Conservation (phyloP, 331 rosid species). For the Cucumis variabilis region DNA sequence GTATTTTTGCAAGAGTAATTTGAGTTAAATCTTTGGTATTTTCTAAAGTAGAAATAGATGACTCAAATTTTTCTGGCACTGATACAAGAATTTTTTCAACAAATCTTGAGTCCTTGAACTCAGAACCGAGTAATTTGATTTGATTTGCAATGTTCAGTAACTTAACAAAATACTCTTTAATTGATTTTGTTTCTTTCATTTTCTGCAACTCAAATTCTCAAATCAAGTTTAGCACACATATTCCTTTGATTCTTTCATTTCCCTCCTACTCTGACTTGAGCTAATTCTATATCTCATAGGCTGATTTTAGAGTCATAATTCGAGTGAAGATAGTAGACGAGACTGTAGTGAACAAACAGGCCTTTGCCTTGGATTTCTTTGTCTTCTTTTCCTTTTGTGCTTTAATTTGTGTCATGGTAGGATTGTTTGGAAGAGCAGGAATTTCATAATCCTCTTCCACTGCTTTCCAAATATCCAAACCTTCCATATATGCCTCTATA, state of each 20-base stretch:
- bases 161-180: not conserved
- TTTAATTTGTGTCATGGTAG: not conserved
- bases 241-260: too few relatives aligned
- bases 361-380: not conserved
- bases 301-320: not conserved
- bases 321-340: not conserved
- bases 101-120: not conserved
- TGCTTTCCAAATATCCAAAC: too few relatives aligned
- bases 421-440: not conserved
- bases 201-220: too few relatives aligned
- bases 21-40: not conserved
- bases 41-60: constrained; percentile 6
- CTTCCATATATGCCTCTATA: not conserved
- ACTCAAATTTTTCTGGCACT: not conserved
- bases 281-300: too few relatives aligned
- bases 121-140: too few relatives aligned
- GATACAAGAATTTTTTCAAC: constrained; percentile 1
- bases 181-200: not conserved
- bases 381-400: not conserved
- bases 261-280: too few relatives aligned
- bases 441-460: not conserved
- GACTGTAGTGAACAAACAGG: not conserved
- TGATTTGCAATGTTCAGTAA: not conserved
- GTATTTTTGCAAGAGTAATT: not conserved
- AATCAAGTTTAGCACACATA: too few relatives aligned